A percentile compares a stretch with the other conserved stretches of the same genome.
phyloP scores from a whole-genome alignment of 2,329 filamentous ascomycete species.

The Monilinia polystroma region DNA sequence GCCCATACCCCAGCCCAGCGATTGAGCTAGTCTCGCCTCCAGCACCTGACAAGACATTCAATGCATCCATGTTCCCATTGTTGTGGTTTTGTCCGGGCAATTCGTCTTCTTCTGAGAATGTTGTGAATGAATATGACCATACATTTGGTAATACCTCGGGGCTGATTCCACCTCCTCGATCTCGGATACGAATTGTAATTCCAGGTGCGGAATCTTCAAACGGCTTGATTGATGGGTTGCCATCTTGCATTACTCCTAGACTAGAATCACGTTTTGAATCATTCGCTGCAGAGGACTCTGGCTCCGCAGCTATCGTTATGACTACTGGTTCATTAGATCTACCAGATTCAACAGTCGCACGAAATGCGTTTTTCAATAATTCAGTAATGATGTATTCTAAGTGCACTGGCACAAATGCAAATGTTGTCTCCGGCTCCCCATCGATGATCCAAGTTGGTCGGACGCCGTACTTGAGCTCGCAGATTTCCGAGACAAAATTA shows the following conservation, averaged over 20 bases:
- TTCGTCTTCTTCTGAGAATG: conserved; percentile 68
- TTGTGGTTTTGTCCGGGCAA: conserved; percentile 45
- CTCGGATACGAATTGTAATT: conserved; percentile 91
- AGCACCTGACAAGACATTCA: conserved; percentile 72
- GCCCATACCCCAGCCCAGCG: conserved; percentile 87
- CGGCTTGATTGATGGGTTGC: conserved; percentile 49
- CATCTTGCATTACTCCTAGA: background rate
- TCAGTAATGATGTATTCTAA: conserved; percentile 97
- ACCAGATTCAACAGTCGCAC: conserved; percentile 85
- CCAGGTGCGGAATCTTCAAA: conserved; percentile 70
- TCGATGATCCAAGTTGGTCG: conserved; percentile 78
- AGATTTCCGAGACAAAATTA: conserved; percentile 90
- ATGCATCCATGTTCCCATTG: conserved; percentile 58
- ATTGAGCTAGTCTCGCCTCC: conserved; percentile 78
- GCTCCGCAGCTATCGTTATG: conserved; percentile 80
- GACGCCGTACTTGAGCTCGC: conserved; percentile 91
- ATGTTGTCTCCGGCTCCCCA: conserved; percentile 81
- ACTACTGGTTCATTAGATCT: conserved; percentile 79
- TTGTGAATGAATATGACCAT: conserved; percentile 97
- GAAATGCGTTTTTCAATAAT: conserved; percentile 93
- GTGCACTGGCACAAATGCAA: conserved; percentile 93
- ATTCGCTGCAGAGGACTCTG: conserved; percentile 27
- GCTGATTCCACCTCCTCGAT: conserved; percentile 89
- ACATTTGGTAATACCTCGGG: conserved; percentile 82
- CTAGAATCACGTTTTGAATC: background rate